These are phyloP conservation scores for Theileria annulata DNA, from an alignment of 169 alveolate genomes.

Conservation along the genomic window DNA sequence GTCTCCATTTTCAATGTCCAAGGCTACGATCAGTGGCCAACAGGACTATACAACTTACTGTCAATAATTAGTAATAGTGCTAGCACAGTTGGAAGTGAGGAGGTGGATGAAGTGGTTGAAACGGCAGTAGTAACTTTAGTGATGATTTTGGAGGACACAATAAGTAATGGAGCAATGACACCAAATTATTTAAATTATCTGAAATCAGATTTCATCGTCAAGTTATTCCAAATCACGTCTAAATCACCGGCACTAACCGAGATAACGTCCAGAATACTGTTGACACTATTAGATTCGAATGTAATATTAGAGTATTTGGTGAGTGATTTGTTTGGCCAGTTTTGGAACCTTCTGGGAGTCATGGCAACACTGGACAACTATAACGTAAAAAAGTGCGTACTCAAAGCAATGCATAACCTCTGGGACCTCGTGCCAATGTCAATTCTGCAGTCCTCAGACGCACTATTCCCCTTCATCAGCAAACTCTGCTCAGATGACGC, in stretches of 20 bases:
- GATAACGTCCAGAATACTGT: conserved; percentile 38
- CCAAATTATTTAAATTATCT: conserved; percentile 14
- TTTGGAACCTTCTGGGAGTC: conserved; percentile 76
- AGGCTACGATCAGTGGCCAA: conserved; percentile 61
- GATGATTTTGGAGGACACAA: conserved; percentile 51
- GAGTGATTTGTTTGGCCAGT: conserved; percentile 56
- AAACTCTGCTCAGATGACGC: conserved; percentile 72
- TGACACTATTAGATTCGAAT: conserved; percentile 31
- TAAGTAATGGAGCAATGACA: neutral
- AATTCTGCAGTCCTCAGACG: conserved; percentile 72
- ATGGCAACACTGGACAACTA: conserved; percentile 71
- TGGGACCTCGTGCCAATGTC: conserved; percentile 71
- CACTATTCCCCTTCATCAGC: conserved; percentile 73
- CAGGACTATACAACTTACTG: conserved; percentile 13
- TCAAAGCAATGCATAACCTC: conserved; percentile 72
- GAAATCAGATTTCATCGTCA: conserved; percentile 22
- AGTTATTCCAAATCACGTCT: conserved; percentile 28
- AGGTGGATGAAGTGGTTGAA: conserved; percentile 7
- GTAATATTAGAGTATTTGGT: conserved; percentile 54
- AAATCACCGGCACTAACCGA: neutral
- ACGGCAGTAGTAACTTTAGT: conserved; percentile 14
- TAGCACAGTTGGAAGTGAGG: neutral
- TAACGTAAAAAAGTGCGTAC: conserved; percentile 66
- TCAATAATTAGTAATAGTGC: neutral
- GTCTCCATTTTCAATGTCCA: conserved; percentile 54